Conservation (phyloP, 495 filamentous ascomycete genomes). For the Hyaloscypha finlandica region DNA sequence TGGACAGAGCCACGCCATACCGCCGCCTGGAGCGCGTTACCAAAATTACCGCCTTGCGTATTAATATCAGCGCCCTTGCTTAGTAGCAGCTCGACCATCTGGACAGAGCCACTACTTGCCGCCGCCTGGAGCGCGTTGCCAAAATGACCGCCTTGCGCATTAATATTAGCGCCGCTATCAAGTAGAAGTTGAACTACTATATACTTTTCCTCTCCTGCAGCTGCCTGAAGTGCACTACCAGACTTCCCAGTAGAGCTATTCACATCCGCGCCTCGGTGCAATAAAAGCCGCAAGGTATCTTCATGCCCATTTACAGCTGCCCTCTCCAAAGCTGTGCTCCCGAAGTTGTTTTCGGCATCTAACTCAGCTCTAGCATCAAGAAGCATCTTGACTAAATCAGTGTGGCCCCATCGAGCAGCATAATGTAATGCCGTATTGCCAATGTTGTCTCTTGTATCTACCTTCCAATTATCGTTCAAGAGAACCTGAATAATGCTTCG, state of each 20-base stretch:
- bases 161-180: slow-evolving; percentile 11
- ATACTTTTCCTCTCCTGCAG: slow-evolving; percentile 1
- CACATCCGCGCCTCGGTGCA: slow-evolving; percentile 15
- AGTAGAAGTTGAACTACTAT: slow-evolving; percentile 8
- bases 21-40: too few species aligned
- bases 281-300: slow-evolving; percentile 10
- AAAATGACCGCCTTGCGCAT: slow-evolving; percentile 15
- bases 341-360: slow-evolving; percentile 32
- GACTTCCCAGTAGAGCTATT: slow-evolving; percentile 1
- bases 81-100: too few species aligned
- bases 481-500: slow-evolving; percentile 9
- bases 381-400: slow-evolving; percentile 18
- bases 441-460: slow-evolving; percentile 7
- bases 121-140: slow-evolving; percentile 34
- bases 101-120: slow-evolving; percentile 8
- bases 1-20: too few species aligned
- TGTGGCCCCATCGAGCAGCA: slow-evolving; percentile 14
- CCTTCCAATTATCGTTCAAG: not conserved
- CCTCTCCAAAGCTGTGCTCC: slow-evolving; percentile 9
- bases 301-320: slow-evolving; percentile 14
- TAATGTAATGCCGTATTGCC: slow-evolving; percentile 27
- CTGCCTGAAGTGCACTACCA: slow-evolving; percentile 13
- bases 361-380: slow-evolving; percentile 22
- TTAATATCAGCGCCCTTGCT: too few species aligned
- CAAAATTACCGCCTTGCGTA: too few species aligned